A percentile compares a stretch with the other conserved stretches of the same genome.
Conservation (phyloP, 1,284 basidiomycete genomes). For the Fomes fomentarius region DNA sequence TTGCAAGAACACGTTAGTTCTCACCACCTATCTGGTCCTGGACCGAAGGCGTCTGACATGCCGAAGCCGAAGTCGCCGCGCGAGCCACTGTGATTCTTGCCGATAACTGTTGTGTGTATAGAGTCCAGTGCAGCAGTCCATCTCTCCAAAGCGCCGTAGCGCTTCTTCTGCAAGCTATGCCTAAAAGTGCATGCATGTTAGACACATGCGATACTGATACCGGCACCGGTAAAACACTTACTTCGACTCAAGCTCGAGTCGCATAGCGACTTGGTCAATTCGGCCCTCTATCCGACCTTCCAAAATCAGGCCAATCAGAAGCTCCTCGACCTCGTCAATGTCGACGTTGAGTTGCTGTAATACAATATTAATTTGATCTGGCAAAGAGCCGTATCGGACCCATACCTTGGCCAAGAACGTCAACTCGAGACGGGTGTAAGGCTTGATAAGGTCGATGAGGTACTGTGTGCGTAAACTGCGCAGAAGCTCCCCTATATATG, state of each 20-base stretch:
- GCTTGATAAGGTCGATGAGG: slow-evolving; percentile 96
- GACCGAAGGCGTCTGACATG: slow-evolving; percentile 19
- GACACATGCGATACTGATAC: slow-evolving; percentile 5
- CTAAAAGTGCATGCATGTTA: slow-evolving; percentile 42
- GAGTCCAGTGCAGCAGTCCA: slow-evolving; percentile 81
- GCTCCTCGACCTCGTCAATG: slow-evolving; percentile 86
- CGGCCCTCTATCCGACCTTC: slow-evolving; percentile 94
- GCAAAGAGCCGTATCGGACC: not conserved
- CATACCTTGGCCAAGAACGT: slow-evolving; percentile 87
- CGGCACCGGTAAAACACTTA: slow-evolving; percentile 42
- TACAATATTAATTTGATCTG: not conserved
- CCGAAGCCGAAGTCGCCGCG: slow-evolving; percentile 25
- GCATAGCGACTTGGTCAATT: slow-evolving; percentile 94
- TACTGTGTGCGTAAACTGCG: slow-evolving; percentile 94
- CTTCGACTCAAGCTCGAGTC: slow-evolving; percentile 89
- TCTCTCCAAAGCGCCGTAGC: slow-evolving; percentile 80
- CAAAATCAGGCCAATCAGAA: slow-evolving; percentile 91
- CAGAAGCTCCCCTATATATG: slow-evolving; percentile 94
- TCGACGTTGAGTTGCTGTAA: slow-evolving; percentile 92
- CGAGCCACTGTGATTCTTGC: slow-evolving; percentile 61
- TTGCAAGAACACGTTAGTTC: slow-evolving; percentile 6
- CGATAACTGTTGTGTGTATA: slow-evolving; percentile 71
- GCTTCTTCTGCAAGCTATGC: slow-evolving; percentile 80
- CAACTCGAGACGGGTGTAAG: slow-evolving; percentile 92
- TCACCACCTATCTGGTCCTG: slow-evolving; percentile 19